Evolutionary conservation across 2,329 filamentous ascomycete species (phyloP).

Genomic region (Hypoxylon sp.): DNA sequence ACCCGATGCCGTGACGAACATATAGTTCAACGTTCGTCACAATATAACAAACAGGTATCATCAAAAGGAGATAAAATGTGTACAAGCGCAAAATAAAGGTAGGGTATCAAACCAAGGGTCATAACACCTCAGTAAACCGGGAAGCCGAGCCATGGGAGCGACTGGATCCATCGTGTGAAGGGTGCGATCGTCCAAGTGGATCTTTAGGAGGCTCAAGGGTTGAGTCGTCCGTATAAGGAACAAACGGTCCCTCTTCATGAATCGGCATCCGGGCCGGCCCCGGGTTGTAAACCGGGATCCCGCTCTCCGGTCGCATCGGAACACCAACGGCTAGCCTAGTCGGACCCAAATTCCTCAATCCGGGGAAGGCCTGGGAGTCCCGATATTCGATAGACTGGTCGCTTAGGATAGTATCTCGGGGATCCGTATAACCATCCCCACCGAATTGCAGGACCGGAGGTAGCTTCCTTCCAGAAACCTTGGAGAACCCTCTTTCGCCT

Average conservation of each 20-base stretch:
- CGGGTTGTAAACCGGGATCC: slow-evolving; percentile 72
- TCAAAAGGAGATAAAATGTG: slow-evolving; percentile 45
- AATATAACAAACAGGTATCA: slow-evolving; percentile 51
- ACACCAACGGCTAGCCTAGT: slow-evolving; percentile 67
- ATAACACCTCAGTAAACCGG: slow-evolving; percentile 61
- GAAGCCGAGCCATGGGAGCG: slow-evolving; percentile 55
- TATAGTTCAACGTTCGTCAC: slow-evolving; percentile 44
- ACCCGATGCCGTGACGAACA: slow-evolving; percentile 47
- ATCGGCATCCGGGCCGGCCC: slow-evolving; percentile 76
- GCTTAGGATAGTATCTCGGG: slow-evolving; percentile 61
- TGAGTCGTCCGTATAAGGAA: slow-evolving; percentile 53
- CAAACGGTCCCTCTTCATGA: slow-evolving; percentile 68
- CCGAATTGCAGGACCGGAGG: slow-evolving; percentile 73
- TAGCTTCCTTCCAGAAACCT: slow-evolving; percentile 75
- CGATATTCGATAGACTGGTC: slow-evolving; percentile 65
- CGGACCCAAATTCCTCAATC: slow-evolving; percentile 53
- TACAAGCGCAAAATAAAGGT: slow-evolving; percentile 38
- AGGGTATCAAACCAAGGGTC: slow-evolving; percentile 45
- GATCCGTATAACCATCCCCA: slow-evolving; percentile 74
- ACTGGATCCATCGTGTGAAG: slow-evolving; percentile 55
- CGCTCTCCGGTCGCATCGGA: slow-evolving; percentile 73
- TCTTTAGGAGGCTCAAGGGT: slow-evolving; percentile 54
- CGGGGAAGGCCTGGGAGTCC: slow-evolving; percentile 64
- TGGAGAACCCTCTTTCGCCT: slow-evolving; percentile 73
- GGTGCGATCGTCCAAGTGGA: slow-evolving; percentile 58